A percentile compares a stretch with the other conserved stretches of the same genome.
Evolutionary conservation across 2,329 filamentous ascomycete genomes (phyloP).

Genomic region (Epichloe uncinata): DNA sequence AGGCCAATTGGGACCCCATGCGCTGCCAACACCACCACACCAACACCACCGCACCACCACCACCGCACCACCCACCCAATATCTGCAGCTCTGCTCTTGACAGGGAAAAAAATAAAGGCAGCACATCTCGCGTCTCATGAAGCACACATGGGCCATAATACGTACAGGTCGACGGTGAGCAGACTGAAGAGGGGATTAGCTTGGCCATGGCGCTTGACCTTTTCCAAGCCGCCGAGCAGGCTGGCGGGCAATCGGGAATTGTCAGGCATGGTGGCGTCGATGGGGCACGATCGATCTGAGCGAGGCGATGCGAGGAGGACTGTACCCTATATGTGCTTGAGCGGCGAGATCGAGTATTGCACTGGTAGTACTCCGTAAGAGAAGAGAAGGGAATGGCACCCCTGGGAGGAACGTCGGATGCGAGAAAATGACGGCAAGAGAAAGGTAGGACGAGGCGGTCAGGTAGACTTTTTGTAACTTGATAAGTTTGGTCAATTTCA

Average conservation of each 20-base stretch:
- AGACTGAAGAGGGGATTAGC: slow-evolving; percentile 43
- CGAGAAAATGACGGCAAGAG: not conserved
- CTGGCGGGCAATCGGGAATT: slow-evolving; percentile 59
- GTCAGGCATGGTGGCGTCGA: slow-evolving; percentile 39
- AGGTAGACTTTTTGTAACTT: slow-evolving; percentile 1
- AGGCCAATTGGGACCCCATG: not conserved
- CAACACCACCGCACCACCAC: not conserved
- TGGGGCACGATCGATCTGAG: not conserved
- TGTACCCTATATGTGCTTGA: not conserved
- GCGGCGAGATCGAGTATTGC: not conserved
- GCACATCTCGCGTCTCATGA: not conserved
- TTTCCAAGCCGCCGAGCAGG: slow-evolving; percentile 52
- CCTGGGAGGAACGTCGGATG: not conserved
- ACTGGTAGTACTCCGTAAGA: too few species aligned
- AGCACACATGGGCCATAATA: slow-evolving; percentile 2
- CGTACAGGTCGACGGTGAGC: slow-evolving; percentile 58
- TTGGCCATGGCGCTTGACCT: slow-evolving; percentile 43
- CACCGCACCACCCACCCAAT: not conserved
- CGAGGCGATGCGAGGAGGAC: not conserved
- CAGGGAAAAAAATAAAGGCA: not conserved
- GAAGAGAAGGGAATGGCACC: not conserved
- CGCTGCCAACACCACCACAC: not conserved
- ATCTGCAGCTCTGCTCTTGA: not conserved
- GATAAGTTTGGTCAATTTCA: too few species aligned
- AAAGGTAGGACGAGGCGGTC: not conserved